Evolutionary conservation across 2,329 filamentous ascomycete species (phyloP).

Genomic region (Penicillium polonicum): DNA sequence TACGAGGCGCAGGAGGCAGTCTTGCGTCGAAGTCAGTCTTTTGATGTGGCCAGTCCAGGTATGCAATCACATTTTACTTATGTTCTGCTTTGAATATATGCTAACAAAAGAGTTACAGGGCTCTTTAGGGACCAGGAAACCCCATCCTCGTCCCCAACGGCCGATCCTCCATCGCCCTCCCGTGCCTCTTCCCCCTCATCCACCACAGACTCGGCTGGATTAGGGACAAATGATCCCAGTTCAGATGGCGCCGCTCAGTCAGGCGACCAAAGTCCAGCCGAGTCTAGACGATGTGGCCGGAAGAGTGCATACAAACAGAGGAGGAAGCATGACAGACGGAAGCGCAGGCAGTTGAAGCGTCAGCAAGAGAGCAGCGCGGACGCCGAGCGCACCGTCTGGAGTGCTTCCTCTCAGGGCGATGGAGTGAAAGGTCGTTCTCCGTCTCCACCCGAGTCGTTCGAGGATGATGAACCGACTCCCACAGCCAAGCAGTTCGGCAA

Average conservation of each 20-base stretch:
- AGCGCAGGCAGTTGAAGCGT: background rate
- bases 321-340: background rate
- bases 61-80: background rate
- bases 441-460: background rate
- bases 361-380: background rate
- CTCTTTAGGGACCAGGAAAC: background rate
- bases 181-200: background rate
- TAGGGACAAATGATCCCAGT: background rate
- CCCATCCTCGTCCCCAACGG: background rate
- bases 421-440: background rate
- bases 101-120: background rate
- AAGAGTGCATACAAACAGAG: background rate
- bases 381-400: background rate
- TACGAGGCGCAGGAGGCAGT: background rate
- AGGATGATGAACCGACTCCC: background rate
- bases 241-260: background rate
- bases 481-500: background rate
- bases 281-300: background rate
- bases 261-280: background rate
- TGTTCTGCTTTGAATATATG: background rate
- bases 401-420: background rate
- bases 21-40: background rate
- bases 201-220: background rate
- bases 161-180: background rate
- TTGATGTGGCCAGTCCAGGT: background rate